A percentile compares a stretch with the other conserved stretches of the same genome.
Evolutionary conservation across 192 early-diverging fungal species (phyloP).

Genomic region (Umbelopsis sp.): DNA sequence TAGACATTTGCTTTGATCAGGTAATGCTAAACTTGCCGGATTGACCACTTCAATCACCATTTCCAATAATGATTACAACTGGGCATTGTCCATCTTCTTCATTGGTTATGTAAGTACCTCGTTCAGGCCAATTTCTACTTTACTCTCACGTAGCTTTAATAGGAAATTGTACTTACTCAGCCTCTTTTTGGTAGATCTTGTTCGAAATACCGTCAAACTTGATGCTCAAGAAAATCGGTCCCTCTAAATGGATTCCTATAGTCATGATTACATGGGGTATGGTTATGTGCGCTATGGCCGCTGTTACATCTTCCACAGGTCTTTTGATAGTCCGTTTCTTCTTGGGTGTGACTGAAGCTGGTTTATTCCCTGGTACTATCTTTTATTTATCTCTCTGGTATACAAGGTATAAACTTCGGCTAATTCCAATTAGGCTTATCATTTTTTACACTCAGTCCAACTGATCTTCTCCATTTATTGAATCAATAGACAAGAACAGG

Average conservation of each 20-base stretch:
- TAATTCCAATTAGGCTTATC: not conserved
- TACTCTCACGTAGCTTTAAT: too few relatives aligned
- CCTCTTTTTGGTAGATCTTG: slow-evolving; percentile 47
- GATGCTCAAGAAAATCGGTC: slow-evolving; percentile 59
- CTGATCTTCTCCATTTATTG: slow-evolving; percentile 27
- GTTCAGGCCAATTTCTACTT: not conserved
- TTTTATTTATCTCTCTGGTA: slow-evolving; percentile 58
- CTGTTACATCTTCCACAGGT: slow-evolving; percentile 38
- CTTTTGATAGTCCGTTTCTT: slow-evolving; percentile 60
- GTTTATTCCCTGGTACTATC: slow-evolving; percentile 60
- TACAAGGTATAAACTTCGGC: slow-evolving; percentile 1
- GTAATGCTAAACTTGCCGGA: slow-evolving; percentile 62
- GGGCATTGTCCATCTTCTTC: slow-evolving; percentile 69
- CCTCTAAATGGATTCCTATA: slow-evolving; percentile 57
- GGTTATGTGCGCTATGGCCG: slow-evolving; percentile 56
- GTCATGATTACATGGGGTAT: slow-evolving; percentile 60
- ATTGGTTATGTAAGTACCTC: slow-evolving; percentile 54
- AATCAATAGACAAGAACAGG: slow-evolving; percentile 51
- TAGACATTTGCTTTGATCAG: slow-evolving; percentile 14
- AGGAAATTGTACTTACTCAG: not conserved
- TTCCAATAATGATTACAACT: slow-evolving; percentile 51
- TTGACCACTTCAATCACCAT: slow-evolving; percentile 48
- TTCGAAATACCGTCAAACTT: slow-evolving; percentile 80
- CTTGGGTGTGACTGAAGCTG: slow-evolving; percentile 58
- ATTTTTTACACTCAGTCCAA: not conserved